Evolutionary conservation across 805 yeast species (phyloP).

Genomic region (Debaryomyces castellii): DNA sequence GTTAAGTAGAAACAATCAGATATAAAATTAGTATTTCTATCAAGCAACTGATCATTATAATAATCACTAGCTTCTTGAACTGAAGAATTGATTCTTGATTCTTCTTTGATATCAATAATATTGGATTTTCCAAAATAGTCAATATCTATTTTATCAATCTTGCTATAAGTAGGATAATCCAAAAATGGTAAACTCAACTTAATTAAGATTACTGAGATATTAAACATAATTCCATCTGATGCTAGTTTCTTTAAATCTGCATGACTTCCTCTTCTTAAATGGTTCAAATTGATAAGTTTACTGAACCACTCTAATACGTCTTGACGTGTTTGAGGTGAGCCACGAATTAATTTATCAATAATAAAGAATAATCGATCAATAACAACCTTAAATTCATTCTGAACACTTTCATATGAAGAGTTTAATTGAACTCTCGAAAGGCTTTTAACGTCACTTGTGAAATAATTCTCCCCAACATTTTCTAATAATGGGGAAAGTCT

Average conservation of each 20-base stretch:
- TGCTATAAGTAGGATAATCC: conserved; percentile 56
- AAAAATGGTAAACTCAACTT: conserved; percentile 82
- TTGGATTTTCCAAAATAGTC: conserved; percentile 59
- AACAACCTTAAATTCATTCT: conserved; percentile 59
- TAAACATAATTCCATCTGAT: conserved; percentile 79
- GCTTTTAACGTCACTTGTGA: conserved; percentile 24
- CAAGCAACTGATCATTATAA: conserved; percentile 39
- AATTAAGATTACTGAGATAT: conserved; percentile 65
- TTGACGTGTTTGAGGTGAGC: conserved; percentile 62
- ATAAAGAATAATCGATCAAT: conserved; percentile 67
- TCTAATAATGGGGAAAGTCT: conserved; percentile 71
- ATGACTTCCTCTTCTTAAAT: conserved; percentile 83
- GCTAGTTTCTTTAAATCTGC: conserved; percentile 66
- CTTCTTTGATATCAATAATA: conserved; percentile 69
- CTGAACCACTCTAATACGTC: conserved; percentile 70
- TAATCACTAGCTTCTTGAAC: conserved; percentile 64
- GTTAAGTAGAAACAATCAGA: conserved; percentile 85
- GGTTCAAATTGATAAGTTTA: conserved; percentile 74
- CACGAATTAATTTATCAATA: conserved; percentile 72
- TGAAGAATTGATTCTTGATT: conserved; percentile 80
- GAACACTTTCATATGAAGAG: conserved; percentile 57
- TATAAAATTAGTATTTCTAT: conserved; percentile 66
- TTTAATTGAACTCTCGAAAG: conserved; percentile 38
- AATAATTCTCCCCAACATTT: conserved; percentile 47
- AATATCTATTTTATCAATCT: conserved; percentile 74